phyloP scores from a whole-genome alignment of 2,329 filamentous ascomycete genomes.

The Aspergillus carbonarius region DNA sequence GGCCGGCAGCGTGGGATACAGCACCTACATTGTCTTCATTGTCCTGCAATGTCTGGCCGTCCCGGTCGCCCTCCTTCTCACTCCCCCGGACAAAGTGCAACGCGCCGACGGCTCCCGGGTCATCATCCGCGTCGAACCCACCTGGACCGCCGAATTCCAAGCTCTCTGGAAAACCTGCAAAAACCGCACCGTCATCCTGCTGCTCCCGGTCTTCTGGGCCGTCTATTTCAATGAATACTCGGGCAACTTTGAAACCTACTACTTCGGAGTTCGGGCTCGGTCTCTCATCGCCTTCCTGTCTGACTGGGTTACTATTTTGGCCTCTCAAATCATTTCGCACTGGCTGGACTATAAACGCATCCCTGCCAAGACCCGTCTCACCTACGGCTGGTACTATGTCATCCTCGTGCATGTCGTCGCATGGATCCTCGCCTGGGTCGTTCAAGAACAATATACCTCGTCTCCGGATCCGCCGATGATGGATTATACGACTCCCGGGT shows the following conservation, averaged over 20 bases:
- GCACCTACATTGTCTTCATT: conserved; percentile 47
- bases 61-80: conserved; percentile 42
- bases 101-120: conserved; percentile 43
- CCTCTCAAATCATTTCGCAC: conserved; percentile 47
- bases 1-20: conserved; percentile 7
- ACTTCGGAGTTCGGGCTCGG: conserved; percentile 49
- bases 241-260: conserved; percentile 52
- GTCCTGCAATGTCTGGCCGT: conserved; percentile 39
- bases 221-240: conserved; percentile 48
- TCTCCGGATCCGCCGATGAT: conserved; percentile 34
- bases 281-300: conserved; percentile 48
- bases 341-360: conserved; percentile 47
- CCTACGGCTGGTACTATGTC: conserved; percentile 48
- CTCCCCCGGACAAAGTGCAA: conserved; percentile 44
- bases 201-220: conserved; percentile 48
- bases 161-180: conserved; percentile 33
- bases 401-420: conserved; percentile 47
- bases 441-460: conserved; percentile 52
- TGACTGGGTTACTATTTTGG: conserved; percentile 45
- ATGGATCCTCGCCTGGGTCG: conserved; percentile 55
- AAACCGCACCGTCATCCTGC: conserved; percentile 29
- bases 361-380: conserved; percentile 44
- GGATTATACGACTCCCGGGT: conserved; percentile 47
- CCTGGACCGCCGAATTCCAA: conserved; percentile 41
- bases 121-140: conserved; percentile 37